Conservation (phyloP, 1,284 basidiomycete genomes). For the Ustilago esculenta region DNA sequence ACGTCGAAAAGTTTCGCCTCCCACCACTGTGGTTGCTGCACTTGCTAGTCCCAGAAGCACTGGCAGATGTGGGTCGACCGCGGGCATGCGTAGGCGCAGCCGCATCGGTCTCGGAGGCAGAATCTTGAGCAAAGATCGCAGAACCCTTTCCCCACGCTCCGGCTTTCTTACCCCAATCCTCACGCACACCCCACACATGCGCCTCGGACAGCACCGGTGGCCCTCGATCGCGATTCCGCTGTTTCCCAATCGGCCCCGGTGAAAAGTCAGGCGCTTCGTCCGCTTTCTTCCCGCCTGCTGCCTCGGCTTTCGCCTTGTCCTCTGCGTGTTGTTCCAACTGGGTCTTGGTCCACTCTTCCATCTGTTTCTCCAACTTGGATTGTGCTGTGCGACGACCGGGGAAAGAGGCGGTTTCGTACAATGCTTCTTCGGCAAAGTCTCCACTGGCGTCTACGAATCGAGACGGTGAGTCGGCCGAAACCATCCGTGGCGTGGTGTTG, state of each 20-base stretch:
- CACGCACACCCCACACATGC: slow-evolving; percentile 68
- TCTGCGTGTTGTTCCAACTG: slow-evolving; percentile 2
- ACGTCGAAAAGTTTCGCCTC: slow-evolving; percentile 13
- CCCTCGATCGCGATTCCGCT: slow-evolving; percentile 26
- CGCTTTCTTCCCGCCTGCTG: not conserved
- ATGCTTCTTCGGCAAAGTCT: slow-evolving; percentile 48
- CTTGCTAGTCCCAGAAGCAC: too few species aligned
- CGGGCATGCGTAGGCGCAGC: too few species aligned
- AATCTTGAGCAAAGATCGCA: slow-evolving; percentile 68
- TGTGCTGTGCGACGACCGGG: slow-evolving; percentile 20
- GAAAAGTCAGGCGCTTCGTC: slow-evolving; percentile 22
- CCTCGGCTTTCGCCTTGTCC: not conserved
- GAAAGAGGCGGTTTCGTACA: slow-evolving; percentile 41
- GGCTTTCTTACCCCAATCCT: slow-evolving; percentile 71
- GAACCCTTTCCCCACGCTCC: slow-evolving; percentile 70
- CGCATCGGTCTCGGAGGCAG: not conserved
- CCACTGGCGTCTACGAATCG: slow-evolving; percentile 27
- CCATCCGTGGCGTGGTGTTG: not conserved
- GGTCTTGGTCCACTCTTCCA: slow-evolving; percentile 7
- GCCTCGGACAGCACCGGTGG: slow-evolving; percentile 49
- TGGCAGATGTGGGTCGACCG: too few species aligned
- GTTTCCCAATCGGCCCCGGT: slow-evolving; percentile 32
- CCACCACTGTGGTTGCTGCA: not conserved
- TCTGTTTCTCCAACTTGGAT: slow-evolving; percentile 22
- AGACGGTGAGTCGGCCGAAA: slow-evolving; percentile 6